These are phyloP conservation scores for Yamadazyma endophytica DNA, from an alignment of 805 yeast genomes.

Conservation along the genomic window DNA sequence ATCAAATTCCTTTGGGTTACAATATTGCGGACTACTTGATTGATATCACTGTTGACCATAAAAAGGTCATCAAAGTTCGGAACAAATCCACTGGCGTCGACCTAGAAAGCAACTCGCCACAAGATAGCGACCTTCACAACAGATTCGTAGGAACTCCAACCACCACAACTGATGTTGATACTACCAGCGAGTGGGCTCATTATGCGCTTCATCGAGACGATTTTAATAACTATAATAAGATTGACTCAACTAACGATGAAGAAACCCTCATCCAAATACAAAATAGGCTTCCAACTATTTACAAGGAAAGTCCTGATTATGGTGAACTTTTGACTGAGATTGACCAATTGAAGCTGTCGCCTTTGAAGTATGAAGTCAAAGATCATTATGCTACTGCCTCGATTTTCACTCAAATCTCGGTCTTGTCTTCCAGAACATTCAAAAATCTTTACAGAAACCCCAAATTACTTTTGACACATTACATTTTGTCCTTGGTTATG, in stretches of 20 bases:
- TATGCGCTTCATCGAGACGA: conserved; percentile 79
- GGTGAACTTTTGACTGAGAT: conserved; percentile 40
- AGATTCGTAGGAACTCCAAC: conserved; percentile 19
- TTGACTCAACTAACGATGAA: conserved; percentile 19
- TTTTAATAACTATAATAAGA: conserved; percentile 20
- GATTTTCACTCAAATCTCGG: conserved; percentile 59
- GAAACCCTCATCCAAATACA: conserved; percentile 18
- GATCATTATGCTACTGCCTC: conserved; percentile 49
- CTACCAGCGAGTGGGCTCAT: conserved; percentile 84
- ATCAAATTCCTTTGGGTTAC: conserved; percentile 80
- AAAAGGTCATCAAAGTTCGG: conserved; percentile 23
- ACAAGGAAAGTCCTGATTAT: conserved; percentile 36
- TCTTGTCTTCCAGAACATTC: conserved; percentile 82
- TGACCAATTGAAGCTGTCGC: conserved; percentile 16
- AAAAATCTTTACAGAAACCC: conserved; percentile 93
- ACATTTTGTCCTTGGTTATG: conserved; percentile 67
- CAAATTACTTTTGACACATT: conserved; percentile 78
- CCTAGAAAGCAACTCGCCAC: conserved; percentile 10
- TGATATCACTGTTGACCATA: conserved; percentile 76
- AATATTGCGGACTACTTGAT: conserved; percentile 92
- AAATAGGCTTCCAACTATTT: conserved; percentile 30
- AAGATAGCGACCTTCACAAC: conserved; percentile 24
- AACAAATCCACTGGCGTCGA: conserved; percentile 8
- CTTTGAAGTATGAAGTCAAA: conserved; percentile 22
- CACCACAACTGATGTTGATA: conserved; percentile 39